Percentiles rank a stretch among this genome's conserved stretches.
phyloP scores from a whole-genome alignment of 805 yeast genomes.

The Candida ovalis region DNA sequence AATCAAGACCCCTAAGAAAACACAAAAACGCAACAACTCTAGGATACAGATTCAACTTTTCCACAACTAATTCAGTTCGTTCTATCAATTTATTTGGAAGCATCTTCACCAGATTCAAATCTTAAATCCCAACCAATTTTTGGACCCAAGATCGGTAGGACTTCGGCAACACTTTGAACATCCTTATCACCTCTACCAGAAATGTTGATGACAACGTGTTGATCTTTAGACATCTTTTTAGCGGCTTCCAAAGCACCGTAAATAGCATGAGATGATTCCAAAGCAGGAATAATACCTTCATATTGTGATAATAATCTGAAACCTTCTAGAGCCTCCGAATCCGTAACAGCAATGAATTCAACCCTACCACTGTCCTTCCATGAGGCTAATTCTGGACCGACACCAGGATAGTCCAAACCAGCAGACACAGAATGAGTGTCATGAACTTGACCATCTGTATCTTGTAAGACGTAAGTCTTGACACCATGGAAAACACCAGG shows the following conservation, averaged over 20 bases:
- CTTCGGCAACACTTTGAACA: constrained; percentile 95
- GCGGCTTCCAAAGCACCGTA: constrained; percentile 89
- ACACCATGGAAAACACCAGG: constrained; percentile 99
- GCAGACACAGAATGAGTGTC: constrained; percentile 99
- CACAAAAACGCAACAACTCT: too few relatives aligned
- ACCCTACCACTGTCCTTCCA: constrained; percentile 97
- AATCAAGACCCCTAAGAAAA: too few relatives aligned
- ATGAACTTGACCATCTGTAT: constrained; percentile 89
- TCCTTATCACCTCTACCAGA: constrained; percentile 99
- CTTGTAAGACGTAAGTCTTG: constrained; percentile 88
- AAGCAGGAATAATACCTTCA: constrained; percentile 98
- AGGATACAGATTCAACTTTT: background rate
- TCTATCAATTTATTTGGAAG: constrained; percentile 20
- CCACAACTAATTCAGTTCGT: background rate
- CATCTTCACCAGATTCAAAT: constrained; percentile 49
- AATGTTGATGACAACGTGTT: constrained; percentile 81
- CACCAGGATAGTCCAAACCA: constrained; percentile 98
- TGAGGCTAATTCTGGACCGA: constrained; percentile 94
- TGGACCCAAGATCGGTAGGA: constrained; percentile 85
- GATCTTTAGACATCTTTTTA: constrained; percentile 70
- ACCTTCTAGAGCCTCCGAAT: constrained; percentile 91
- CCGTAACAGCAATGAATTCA: constrained; percentile 85
- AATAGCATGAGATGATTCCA: constrained; percentile 96
- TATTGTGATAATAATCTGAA: constrained; percentile 83
- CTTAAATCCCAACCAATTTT: constrained; percentile 94